Base-by-base conservation (phyloP, 208 protist genomes). In the Leishmania arabica region DNA sequence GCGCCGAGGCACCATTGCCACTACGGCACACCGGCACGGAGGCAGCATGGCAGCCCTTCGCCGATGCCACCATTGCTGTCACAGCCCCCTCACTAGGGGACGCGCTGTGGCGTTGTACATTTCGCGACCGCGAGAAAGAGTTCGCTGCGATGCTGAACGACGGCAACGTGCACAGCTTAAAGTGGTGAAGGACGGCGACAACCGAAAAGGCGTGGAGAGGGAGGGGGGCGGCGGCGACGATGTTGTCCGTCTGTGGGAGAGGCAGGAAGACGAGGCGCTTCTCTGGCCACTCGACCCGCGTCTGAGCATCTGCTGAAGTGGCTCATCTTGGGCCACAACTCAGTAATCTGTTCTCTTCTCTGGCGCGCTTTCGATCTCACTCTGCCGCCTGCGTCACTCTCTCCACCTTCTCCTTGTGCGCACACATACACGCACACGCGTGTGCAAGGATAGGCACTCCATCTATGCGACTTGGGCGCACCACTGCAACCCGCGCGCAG, bases 71-170 rank as follows among this genome's bases (percentile, higher is more conserved):
- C 62, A 86, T 93, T 54, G 71, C 51, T 9, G 68, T 66, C 2
- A 27, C 81, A 45, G 86, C 86, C 34, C 76, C 70, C 31, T 65
- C 51, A 27, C 72, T 88, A 34, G 92, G 90, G 11, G 77, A 83
- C 1, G 56, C 71, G 34, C 80, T 89, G 42, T 92, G 84, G 85
- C 71, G 72, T 9, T 95, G 91, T 80, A 83, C 84, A 75, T 96
- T 96, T 79, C 82, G 79, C 17, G 93, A 96, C 77, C 89, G 93
- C n/a, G 88, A 95, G 66, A 90, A 91, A 76, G 91, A 93, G 78
- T 94, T 95, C 81, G 92, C 95, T 71, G 86, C 89, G 60, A 84
- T 89, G 87, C 84, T 92, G 42, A 81, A 90, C 49, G 72, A 84
- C 37, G 87, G 89, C 34, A 90, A 92, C 77, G 82, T 96, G 34